Percentiles rank a stretch among this genome's conserved stretches.
Evolutionary conservation across 2,329 filamentous ascomycete genomes (phyloP).

Genomic region (Tolypocladium guangdongense): DNA sequence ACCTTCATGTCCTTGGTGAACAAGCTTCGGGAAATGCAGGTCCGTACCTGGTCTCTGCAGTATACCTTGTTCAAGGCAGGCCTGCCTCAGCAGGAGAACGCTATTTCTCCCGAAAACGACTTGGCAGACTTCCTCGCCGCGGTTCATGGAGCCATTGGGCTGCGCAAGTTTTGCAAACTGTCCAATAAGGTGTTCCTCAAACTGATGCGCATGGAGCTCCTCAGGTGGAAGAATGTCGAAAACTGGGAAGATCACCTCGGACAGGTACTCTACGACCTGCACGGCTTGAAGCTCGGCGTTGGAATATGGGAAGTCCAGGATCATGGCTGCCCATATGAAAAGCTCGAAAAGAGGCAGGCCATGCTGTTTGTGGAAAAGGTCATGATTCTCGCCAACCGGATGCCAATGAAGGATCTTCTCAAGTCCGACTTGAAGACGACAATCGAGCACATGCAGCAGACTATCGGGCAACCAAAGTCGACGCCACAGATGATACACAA

Average conservation of each 20-base stretch:
- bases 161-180: constrained; percentile 74
- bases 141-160: constrained; percentile 73
- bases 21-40: constrained; percentile 76
- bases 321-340: constrained; percentile 68
- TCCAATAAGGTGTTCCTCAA: constrained; percentile 84
- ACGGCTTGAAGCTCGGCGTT: constrained; percentile 67
- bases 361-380: constrained; percentile 76
- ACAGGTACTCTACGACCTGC: constrained; percentile 73
- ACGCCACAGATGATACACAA: constrained; percentile 80
- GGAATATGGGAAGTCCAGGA: constrained; percentile 59
- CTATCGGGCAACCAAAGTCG: constrained; percentile 68
- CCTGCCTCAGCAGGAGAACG: constrained; percentile 56
- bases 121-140: constrained; percentile 69
- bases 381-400: constrained; percentile 66
- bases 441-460: constrained; percentile 87
- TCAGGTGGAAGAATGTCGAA: constrained; percentile 63
- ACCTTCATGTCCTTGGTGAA: constrained; percentile 43
- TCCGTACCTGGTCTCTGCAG: constrained; percentile 78
- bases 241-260: constrained; percentile 80
- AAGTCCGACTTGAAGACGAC: constrained; percentile 85
- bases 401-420: constrained; percentile 81
- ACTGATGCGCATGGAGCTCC: constrained; percentile 75
- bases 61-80: constrained; percentile 72
- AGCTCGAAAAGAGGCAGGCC: constrained; percentile 70
- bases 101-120: constrained; percentile 57